phyloP scores from a whole-genome alignment of 495 filamentous ascomycete genomes.

The Hypoxylon fragiforme region DNA sequence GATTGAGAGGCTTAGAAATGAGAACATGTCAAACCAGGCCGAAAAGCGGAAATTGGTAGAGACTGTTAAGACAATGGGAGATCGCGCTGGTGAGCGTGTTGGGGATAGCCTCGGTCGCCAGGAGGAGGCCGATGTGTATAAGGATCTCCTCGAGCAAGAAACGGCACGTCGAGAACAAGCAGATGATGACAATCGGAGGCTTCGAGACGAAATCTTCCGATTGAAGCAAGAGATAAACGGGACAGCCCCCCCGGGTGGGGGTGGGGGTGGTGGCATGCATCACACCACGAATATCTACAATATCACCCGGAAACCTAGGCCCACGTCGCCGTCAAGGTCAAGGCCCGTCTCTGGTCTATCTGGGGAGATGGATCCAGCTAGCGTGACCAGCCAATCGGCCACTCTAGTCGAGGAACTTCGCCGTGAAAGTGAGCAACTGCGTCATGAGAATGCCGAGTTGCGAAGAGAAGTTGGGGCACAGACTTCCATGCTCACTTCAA shows the following conservation, averaged over 20 bases:
- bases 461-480: constrained; percentile 92
- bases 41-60: constrained; percentile 83
- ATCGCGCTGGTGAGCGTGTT: constrained; percentile 56
- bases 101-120: constrained; percentile 72
- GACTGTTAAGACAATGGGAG: constrained; percentile 71
- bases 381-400: constrained; percentile 59
- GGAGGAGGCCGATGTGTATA: constrained; percentile 92
- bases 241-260: constrained; percentile 35
- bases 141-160: constrained; percentile 93
- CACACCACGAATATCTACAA: constrained; percentile 65
- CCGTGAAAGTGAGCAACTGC: constrained; percentile 72
- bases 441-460: constrained; percentile 90
- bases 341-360: constrained; percentile 65
- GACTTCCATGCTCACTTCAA: constrained; percentile 95
- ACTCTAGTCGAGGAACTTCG: constrained; percentile 68
- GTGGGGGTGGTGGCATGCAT: constrained; percentile 46
- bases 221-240: constrained; percentile 64
- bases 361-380: constrained; percentile 58
- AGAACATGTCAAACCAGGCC: constrained; percentile 71
- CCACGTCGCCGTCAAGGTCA: constrained; percentile 60
- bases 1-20: constrained; percentile 77
- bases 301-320: constrained; percentile 62
- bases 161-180: constrained; percentile 86
- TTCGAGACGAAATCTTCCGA: constrained; percentile 82
- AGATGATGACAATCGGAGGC: constrained; percentile 81